These are phyloP conservation scores for Claviceps purpurea DNA, from an alignment of 2,329 filamentous ascomycete species.

Conservation along the genomic window DNA sequence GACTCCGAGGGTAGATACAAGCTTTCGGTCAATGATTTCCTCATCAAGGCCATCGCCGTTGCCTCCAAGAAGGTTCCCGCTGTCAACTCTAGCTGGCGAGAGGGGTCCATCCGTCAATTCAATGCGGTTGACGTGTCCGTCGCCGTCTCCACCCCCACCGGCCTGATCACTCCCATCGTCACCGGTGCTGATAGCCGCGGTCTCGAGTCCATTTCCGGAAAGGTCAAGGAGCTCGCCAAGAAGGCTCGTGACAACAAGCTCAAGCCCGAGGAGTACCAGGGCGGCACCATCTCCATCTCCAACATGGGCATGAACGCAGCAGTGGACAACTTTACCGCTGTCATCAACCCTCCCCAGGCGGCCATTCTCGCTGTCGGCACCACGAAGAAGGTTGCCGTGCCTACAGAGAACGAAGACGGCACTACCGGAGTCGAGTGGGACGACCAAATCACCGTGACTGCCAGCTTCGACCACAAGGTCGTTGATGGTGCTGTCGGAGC, in stretches of 20 bases:
- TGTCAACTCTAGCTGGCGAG: conserved; percentile 92
- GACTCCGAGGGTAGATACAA: conserved; percentile 89
- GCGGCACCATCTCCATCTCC: conserved; percentile 96
- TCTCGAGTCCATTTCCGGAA: conserved; percentile 72
- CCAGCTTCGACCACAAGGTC: conserved; percentile 97
- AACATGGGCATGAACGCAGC: conserved; percentile 99
- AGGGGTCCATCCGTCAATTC: conserved; percentile 83
- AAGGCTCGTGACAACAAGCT: conserved; percentile 93
- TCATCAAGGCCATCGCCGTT: conserved; percentile 87
- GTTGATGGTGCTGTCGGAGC: conserved; percentile 92
- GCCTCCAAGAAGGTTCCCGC: conserved; percentile 88
- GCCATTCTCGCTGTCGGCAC: conserved; percentile 91
- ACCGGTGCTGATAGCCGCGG: conserved; percentile 77
- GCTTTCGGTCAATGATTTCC: conserved; percentile 98
- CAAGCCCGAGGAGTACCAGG: conserved; percentile 99
- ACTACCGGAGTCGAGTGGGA: conserved; percentile 71
- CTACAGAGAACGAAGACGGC: conserved; percentile 73
- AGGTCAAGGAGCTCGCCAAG: conserved; percentile 95
- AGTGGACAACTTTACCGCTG: conserved; percentile 91
- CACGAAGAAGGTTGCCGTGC: conserved; percentile 87
- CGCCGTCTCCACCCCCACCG: conserved; percentile 81
- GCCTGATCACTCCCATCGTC: conserved; percentile 96
- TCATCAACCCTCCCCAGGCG: conserved; percentile 98
- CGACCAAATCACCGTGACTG: conserved; percentile 91
- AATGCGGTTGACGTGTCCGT: conserved; percentile 90